Conservation (phyloP, 768 basidiomycete species). For the Amanita rubescens region DNA sequence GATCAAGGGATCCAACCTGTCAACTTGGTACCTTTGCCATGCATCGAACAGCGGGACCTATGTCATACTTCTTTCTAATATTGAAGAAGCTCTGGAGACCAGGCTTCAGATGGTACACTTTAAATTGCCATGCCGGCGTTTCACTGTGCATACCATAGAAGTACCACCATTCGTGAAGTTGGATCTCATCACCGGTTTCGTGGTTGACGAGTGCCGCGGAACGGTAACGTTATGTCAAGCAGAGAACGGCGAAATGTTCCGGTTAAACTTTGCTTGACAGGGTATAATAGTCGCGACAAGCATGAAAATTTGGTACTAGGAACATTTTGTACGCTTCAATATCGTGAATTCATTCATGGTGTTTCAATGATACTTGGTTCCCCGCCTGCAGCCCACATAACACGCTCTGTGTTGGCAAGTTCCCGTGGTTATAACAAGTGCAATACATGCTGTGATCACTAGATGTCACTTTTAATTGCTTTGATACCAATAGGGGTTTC, state of each 20-base stretch:
- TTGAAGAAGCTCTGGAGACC: not conserved
- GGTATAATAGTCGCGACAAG: too few relatives aligned
- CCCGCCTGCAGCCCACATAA: too few relatives aligned
- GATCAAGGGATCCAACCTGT: not conserved
- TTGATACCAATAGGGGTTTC: not conserved
- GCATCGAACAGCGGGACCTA: not conserved
- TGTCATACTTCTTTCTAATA: not conserved
- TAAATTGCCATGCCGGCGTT: not conserved
- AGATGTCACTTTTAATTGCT: not conserved
- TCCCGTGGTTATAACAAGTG: not conserved
- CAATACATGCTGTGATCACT: not conserved
- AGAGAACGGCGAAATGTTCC: constrained; percentile 14
- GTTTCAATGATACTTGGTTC: too few relatives aligned
- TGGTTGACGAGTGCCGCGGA: constrained; percentile 21
- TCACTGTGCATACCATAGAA: constrained; percentile 13
- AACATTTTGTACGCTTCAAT: not conserved
- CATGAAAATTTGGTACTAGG: too few relatives aligned
- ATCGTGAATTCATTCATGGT: not conserved
- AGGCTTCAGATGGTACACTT: not conserved
- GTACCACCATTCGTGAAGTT: constrained; percentile 15
- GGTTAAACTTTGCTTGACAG: constrained; percentile 16
- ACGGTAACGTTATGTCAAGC: constrained; percentile 17
- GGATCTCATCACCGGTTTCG: constrained; percentile 14
- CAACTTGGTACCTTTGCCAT: constrained; percentile 3
- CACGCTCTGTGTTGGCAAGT: not conserved